Conservation (phyloP, 208 protist species). For the Porcisia deanei region DNA sequence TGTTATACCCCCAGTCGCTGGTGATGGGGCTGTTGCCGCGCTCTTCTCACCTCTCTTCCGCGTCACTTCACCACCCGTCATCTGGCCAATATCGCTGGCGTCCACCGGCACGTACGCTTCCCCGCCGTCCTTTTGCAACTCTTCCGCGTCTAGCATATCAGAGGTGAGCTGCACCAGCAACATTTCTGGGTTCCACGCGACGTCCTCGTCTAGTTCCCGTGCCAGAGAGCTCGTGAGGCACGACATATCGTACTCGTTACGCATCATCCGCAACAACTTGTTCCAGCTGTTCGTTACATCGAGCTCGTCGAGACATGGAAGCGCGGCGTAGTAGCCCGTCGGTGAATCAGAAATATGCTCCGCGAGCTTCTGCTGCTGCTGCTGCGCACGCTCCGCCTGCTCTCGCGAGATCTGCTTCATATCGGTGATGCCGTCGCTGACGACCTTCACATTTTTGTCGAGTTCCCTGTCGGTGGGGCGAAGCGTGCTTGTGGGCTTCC, state of each 20-base stretch:
- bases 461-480: constrained; percentile 37
- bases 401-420: constrained; percentile 26
- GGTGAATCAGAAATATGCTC: constrained; percentile 66
- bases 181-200: constrained; percentile 88
- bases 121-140: constrained; percentile 38
- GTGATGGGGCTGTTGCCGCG: background rate
- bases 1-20: background rate
- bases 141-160: constrained; percentile 75
- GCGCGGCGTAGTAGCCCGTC: constrained; percentile 58
- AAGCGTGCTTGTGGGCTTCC: constrained; percentile 13
- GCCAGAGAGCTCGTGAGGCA: constrained; percentile 78
- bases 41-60: constrained; percentile 43
- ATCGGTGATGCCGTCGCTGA: constrained; percentile 59
- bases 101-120: constrained; percentile 38
- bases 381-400: constrained; percentile 27
- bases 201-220: constrained; percentile 85
- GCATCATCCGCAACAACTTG: constrained; percentile 61
- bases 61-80: constrained; percentile 57
- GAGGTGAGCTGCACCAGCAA: constrained; percentile 90
- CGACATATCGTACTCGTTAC: constrained; percentile 80
- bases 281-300: constrained; percentile 73
- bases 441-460: constrained; percentile 37
- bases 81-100: constrained; percentile 40
- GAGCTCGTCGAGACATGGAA: constrained; percentile 79
- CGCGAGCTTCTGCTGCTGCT: constrained; percentile 58